Evolutionary conservation across 2,329 filamentous ascomycete genomes (phyloP).

Genomic region (Dactylonectria estremocensis): DNA sequence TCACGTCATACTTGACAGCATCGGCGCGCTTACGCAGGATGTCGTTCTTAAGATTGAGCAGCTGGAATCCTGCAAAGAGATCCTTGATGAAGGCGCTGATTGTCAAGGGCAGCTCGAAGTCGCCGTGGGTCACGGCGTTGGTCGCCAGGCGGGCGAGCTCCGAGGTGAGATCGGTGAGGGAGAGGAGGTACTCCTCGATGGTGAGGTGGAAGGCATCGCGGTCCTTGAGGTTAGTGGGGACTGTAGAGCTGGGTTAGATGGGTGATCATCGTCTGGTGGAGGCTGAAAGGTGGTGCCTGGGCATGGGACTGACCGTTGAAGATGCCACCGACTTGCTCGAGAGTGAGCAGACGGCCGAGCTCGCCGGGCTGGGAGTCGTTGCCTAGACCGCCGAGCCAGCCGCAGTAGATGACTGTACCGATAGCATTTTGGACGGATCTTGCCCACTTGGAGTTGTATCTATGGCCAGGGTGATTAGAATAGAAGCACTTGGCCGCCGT

Average conservation of each 20-base stretch:
- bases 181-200: slow-evolving; percentile 96
- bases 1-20: slow-evolving; percentile 96
- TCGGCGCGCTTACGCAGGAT: slow-evolving; percentile 89
- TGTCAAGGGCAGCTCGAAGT: slow-evolving; percentile 86
- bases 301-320: slow-evolving; percentile 73
- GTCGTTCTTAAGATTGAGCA: slow-evolving; percentile 98
- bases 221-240: slow-evolving; percentile 93
- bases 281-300: neutral
- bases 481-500: slow-evolving; percentile 15
- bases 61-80: slow-evolving; percentile 94
- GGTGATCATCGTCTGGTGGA: neutral
- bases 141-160: slow-evolving; percentile 92
- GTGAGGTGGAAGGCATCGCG: slow-evolving; percentile 93
- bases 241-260: slow-evolving; percentile 60
- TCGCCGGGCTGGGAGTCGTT: slow-evolving; percentile 67
- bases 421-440: slow-evolving; percentile 86
- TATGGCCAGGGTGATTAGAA: slow-evolving; percentile 47
- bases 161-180: slow-evolving; percentile 88
- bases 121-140: slow-evolving; percentile 91
- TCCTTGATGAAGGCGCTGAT: slow-evolving; percentile 97
- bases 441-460: slow-evolving; percentile 88
- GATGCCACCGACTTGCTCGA: slow-evolving; percentile 87
- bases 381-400: slow-evolving; percentile 84
- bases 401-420: slow-evolving; percentile 69
- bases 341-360: slow-evolving; percentile 81